Conservation (phyloP, 306 rosid species). For the Prinsepia uniflora region DNA sequence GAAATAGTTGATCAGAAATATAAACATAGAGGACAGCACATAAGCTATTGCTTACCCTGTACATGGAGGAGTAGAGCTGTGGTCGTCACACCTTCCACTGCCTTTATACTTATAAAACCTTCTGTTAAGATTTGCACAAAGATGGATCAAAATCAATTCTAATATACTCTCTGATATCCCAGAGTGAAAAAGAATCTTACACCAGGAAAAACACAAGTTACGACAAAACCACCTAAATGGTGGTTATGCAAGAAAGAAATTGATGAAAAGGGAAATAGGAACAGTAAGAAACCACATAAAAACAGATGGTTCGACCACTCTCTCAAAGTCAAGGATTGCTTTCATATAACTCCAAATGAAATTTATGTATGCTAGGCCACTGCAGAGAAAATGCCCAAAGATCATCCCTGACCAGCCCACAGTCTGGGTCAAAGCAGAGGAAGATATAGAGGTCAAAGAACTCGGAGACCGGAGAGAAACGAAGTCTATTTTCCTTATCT, state of each 20-base stretch:
- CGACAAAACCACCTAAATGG: neutral
- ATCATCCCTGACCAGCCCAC: neutral
- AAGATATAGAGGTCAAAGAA: too few species aligned
- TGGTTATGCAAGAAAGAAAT: neutral
- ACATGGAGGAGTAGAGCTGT: constrained; percentile 80
- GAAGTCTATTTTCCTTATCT: too few species aligned
- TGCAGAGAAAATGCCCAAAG: neutral
- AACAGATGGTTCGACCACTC: neutral
- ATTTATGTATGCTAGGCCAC: neutral
- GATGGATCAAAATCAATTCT: constrained; percentile 4
- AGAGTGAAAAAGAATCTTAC: neutral
- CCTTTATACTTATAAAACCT: constrained; percentile 76
- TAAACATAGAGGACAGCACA: neutral
- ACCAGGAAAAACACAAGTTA: neutral
- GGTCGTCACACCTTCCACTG: constrained; percentile 60
- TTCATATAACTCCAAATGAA: neutral
- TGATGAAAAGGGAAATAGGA: neutral
- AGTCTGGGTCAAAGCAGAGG: neutral
- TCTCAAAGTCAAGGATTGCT: neutral
- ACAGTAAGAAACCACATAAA: neutral
- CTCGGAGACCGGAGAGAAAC: too few species aligned
- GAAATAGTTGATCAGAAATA: constrained; percentile 5
- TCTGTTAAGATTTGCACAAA: constrained; percentile 35
- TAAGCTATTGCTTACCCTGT: constrained; percentile 46
- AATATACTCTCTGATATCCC: neutral